phyloP scores from a whole-genome alignment of 108 stramenopile species.

The Cyclotella distinguenda region DNA sequence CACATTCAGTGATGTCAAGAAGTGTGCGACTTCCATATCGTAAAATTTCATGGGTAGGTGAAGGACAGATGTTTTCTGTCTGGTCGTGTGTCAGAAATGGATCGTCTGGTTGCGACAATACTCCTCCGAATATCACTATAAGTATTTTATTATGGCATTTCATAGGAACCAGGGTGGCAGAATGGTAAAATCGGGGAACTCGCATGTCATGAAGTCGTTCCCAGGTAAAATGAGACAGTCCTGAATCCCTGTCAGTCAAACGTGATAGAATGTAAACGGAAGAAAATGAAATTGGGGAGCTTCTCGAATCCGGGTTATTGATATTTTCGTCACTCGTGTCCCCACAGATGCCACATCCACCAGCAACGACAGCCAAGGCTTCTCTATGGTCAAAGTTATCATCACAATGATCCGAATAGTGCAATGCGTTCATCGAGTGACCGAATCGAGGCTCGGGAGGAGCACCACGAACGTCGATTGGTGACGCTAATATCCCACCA shows the following conservation, averaged over 20 bases:
- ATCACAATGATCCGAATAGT: not conserved
- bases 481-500: conserved; percentile 15
- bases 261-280: conserved; percentile 43
- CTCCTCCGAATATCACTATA: conserved; percentile 53
- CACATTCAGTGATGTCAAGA: not conserved
- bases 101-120: conserved; percentile 42
- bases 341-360: conserved; percentile 25
- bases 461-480: conserved; percentile 48
- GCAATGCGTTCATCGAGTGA: conserved; percentile 61
- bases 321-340: too few relatives aligned
- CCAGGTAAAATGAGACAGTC: conserved; percentile 35
- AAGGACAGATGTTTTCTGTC: not conserved
- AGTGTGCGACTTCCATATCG: not conserved
- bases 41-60: not conserved
- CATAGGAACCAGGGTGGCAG: conserved; percentile 3
- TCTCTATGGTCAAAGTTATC: conserved; percentile 12
- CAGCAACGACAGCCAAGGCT: conserved; percentile 37
- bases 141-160: conserved; percentile 16
- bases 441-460: conserved; percentile 70
- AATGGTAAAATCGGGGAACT: conserved; percentile 38
- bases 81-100: conserved; percentile 25
- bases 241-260: conserved; percentile 9
- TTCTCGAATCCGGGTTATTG: too few relatives aligned
- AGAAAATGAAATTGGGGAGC: conserved; percentile 20
- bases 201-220: conserved; percentile 38